phyloP scores from a whole-genome alignment of 2,329 filamentous ascomycete genomes.

The Colletotrichum falcatum region DNA sequence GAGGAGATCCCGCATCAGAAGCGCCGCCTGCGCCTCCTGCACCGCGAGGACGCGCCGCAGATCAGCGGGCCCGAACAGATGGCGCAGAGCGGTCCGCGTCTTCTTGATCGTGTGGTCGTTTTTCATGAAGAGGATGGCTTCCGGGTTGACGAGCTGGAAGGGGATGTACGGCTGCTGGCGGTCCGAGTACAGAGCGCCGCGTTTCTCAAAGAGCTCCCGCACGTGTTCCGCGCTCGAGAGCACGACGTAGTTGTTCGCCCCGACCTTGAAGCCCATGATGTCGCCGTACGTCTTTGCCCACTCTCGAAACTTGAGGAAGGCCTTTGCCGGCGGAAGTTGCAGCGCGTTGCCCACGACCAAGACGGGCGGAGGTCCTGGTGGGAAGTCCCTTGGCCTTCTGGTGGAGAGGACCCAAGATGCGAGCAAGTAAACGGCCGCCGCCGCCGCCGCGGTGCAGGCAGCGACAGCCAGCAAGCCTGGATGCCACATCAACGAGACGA shows the following conservation, averaged over 20 bases:
- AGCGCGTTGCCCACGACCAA: constrained; percentile 46
- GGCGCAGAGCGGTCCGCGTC: constrained; percentile 32
- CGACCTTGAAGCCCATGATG: constrained; percentile 49
- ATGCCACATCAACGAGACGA: background rate
- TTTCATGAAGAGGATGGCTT: constrained; percentile 20
- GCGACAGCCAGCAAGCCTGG: background rate
- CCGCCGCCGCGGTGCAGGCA: background rate
- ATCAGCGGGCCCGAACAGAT: constrained; percentile 43
- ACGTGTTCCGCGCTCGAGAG: constrained; percentile 49
- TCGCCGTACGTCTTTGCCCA: constrained; percentile 52
- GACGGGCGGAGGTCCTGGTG: constrained; percentile 43
- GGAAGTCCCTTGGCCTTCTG: constrained; percentile 38
- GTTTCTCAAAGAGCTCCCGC: constrained; percentile 53
- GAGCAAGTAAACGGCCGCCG: background rate
- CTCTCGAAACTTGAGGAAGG: constrained; percentile 47
- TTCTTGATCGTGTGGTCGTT: constrained; percentile 30
- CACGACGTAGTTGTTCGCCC: constrained; percentile 49
- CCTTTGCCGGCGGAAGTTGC: constrained; percentile 44
- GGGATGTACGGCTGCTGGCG: constrained; percentile 48
- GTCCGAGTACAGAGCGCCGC: constrained; percentile 53
- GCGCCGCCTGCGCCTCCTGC: constrained; percentile 43
- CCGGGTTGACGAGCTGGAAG: constrained; percentile 44
- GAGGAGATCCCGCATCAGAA: constrained; percentile 41
- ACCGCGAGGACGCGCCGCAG: constrained; percentile 40
- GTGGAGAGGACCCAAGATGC: constrained; percentile 13